phyloP scores from a whole-genome alignment of 2,329 filamentous ascomycete genomes.

The Emmonsiellopsis sp. region DNA sequence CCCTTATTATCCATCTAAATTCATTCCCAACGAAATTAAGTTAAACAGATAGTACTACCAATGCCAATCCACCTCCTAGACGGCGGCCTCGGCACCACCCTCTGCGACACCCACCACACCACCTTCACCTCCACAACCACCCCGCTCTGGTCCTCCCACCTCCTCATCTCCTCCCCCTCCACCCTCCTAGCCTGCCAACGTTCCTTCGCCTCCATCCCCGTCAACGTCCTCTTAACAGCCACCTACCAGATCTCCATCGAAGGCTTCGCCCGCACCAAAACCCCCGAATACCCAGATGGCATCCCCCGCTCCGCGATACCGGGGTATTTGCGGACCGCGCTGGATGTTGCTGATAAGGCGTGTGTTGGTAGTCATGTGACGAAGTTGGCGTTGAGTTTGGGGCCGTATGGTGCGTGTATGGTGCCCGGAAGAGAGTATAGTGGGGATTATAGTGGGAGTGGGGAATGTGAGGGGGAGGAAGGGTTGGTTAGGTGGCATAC shows the following conservation, averaged over 20 bases:
- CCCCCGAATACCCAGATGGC: slow-evolving; percentile 34
- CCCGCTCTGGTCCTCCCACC: slow-evolving; percentile 60
- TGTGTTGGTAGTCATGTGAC: slow-evolving; percentile 12
- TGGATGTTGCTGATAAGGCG: slow-evolving; percentile 28
- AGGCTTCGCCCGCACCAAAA: slow-evolving; percentile 47
- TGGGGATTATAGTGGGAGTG: too few species aligned
- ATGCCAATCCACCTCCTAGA: too few species aligned
- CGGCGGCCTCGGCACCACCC: slow-evolving; percentile 45
- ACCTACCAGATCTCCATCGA: slow-evolving; percentile 57
- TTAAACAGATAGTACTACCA: too few species aligned
- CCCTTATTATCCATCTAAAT: too few species aligned
- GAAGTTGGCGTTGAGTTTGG: slow-evolving; percentile 48
- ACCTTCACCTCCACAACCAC: slow-evolving; percentile 43
- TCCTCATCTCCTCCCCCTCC: slow-evolving; percentile 47
- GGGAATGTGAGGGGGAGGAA: too few species aligned
- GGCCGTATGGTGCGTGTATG: slow-evolving; percentile 47
- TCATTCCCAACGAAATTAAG: too few species aligned
- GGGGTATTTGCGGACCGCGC: slow-evolving; percentile 32
- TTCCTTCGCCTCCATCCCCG: slow-evolving; percentile 48
- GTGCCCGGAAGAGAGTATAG: too few species aligned
- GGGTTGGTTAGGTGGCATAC: too few species aligned
- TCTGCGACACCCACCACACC: slow-evolving; percentile 48
- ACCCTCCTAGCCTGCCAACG: slow-evolving; percentile 48
- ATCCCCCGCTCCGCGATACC: slow-evolving; percentile 34
- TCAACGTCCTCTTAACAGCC: slow-evolving; percentile 56